Evolutionary conservation across 176 grass and related monocot species (phyloP), one percentile per base, ranked within the genome.

Genomic region (Avena eriantha): DNA sequence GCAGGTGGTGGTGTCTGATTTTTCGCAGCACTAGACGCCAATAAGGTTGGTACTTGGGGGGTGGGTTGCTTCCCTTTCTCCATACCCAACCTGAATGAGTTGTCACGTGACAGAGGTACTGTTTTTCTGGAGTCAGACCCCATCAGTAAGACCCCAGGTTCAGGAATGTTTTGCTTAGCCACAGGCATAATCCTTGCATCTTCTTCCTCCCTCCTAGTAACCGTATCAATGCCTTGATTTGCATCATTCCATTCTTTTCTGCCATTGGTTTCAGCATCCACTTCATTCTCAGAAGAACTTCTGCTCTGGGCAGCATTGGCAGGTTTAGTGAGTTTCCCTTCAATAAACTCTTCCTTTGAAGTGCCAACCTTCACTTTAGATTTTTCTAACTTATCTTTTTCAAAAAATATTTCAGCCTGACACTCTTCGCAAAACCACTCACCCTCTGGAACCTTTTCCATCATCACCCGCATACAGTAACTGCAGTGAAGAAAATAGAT

Each of bases 361-460:
- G 69, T 48, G 15, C 69, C 89, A 88, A 69, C 49, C 78, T 78
- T 82, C 60, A 83, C 46, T 79, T 84, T 60, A 88, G 76, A 78
- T 83, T 95, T 90, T 76, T 79, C 73, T 47, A 76, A 46, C 4
- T 93, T 88, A 61, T 85, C 74, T 36, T 95, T 95, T 74, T 85
- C 85, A 88, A 65, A 59, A 80, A 86, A 86, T 78, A 91, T 69
- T 34, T 85, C 92, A 82, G 80, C 79, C 86, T 96, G 82, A 61
- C 97, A 99, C 85, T 94, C 94, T 99, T 99, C 97, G 77, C 97
- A 99, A 56, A 94, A 84, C 97, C 97, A 99, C 19, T 92, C 87
- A 83, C 89, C 78, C 79, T 93, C 89, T 72, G 97, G 97, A 93
- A 96, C 87, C 43, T 94, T 85, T 84, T 94, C 78, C 94, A 93